A percentile compares a stretch with the other conserved stretches of the same genome.
Conservation (phyloP, 495 filamentous ascomycete species). For the Viridothelium virens region DNA sequence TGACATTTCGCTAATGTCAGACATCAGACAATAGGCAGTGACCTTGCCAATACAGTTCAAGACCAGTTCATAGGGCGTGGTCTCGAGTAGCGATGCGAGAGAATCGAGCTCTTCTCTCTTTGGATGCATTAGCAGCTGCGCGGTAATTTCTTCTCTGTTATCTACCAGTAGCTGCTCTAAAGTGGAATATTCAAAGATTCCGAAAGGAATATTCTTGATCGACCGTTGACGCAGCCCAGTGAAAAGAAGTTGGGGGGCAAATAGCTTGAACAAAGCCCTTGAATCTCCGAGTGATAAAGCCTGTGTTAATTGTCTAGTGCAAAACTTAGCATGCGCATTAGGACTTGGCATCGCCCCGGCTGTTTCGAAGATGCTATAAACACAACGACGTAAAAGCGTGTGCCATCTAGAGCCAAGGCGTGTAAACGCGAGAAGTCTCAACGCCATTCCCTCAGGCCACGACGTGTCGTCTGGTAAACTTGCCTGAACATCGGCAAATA, state of each 20-base stretch:
- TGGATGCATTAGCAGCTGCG: constrained; percentile 76
- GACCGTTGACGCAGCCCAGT: constrained; percentile 66
- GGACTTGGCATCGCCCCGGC: constrained; percentile 60
- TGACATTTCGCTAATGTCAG: constrained; percentile 59
- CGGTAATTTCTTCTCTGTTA: constrained; percentile 71
- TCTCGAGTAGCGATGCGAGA: constrained; percentile 50
- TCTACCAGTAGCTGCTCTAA: constrained; percentile 63
- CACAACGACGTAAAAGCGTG: constrained; percentile 69
- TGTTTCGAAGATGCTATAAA: constrained; percentile 89
- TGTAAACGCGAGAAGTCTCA: constrained; percentile 67
- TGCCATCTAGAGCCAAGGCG: constrained; percentile 71
- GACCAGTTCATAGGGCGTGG: constrained; percentile 50
- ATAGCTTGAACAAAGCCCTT: constrained; percentile 71
- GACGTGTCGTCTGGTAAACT: constrained; percentile 63
- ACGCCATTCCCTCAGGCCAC: constrained; percentile 74
- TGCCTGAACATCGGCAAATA: constrained; percentile 68
- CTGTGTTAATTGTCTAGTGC: constrained; percentile 56
- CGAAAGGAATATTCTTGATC: constrained; percentile 64
- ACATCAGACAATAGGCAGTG: constrained; percentile 73
- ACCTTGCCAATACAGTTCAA: constrained; percentile 67
- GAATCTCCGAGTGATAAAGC: constrained; percentile 55
- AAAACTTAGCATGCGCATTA: constrained; percentile 59
- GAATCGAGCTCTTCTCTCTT: constrained; percentile 54
- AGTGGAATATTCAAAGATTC: constrained; percentile 67
- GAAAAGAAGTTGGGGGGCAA: constrained; percentile 84